Conservation (phyloP, 345 rosid genomes). For the Rhodamnia argentea region DNA sequence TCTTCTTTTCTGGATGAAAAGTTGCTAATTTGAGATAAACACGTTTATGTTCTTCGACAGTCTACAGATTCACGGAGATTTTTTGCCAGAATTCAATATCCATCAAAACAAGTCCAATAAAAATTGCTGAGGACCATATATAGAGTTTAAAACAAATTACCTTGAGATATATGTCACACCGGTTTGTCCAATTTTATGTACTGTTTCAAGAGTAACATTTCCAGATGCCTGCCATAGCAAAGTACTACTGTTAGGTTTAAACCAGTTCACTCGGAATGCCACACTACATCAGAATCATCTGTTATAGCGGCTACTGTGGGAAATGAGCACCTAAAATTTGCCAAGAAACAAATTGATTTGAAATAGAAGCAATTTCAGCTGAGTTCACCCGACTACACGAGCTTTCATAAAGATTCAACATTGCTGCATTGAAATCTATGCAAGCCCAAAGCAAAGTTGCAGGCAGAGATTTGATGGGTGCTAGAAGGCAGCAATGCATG, state of each 20-base stretch:
- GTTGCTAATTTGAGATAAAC: not conserved
- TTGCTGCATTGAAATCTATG: not conserved
- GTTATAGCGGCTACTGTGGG: not conserved
- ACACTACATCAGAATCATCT: not conserved
- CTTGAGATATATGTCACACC: conserved; percentile 94
- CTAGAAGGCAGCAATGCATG: not conserved
- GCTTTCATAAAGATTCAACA: not conserved
- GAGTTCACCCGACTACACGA: not conserved
- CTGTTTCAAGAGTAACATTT: conserved; percentile 84
- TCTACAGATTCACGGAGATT: not conserved
- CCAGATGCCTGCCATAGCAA: conserved; percentile 68
- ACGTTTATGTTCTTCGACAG: not conserved
- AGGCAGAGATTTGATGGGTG: not conserved
- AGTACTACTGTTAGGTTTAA: not conserved
- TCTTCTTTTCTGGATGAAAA: not conserved
- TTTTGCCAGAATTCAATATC: not conserved
- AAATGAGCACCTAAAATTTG: not conserved
- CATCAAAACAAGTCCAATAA: not conserved
- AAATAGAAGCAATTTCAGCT: not conserved
- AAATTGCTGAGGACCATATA: not conserved
- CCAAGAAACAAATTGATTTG: not conserved
- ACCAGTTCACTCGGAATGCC: not conserved
- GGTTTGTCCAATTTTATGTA: conserved; percentile 84
- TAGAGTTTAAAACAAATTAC: conserved; percentile 12
- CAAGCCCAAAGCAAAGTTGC: not conserved